phyloP scores from a whole-genome alignment of 345 rosid species.

The Gossypium ekmanianum region DNA sequence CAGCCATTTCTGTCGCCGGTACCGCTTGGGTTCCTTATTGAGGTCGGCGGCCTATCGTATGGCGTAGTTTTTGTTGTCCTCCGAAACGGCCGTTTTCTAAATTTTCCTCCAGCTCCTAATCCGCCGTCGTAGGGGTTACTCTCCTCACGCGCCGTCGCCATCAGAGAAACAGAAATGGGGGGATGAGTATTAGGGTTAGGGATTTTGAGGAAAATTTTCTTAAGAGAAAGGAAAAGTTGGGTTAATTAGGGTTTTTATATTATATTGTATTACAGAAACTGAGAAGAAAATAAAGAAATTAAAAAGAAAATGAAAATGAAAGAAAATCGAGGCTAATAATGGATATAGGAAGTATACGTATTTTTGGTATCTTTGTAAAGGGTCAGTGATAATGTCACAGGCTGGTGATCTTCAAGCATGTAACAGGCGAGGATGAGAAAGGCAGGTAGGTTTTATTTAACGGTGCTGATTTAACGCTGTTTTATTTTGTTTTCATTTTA shows the following conservation, averaged over 20 bases:
- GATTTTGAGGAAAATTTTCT: conserved; percentile 16
- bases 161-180: conserved; percentile 3
- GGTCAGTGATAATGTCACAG: too few species aligned
- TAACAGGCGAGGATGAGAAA: too few species aligned
- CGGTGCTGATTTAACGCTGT: too few species aligned
- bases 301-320: too few species aligned
- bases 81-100: conserved; percentile 55
- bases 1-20: conserved; percentile 45
- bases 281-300: too few species aligned
- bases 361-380: too few species aligned
- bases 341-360: too few species aligned
- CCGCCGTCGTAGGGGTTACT: conserved; percentile 38
- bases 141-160: conserved; percentile 55
- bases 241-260: conserved; percentile 45
- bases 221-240: conserved; percentile 9
- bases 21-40: conserved; percentile 39
- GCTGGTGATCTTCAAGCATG: too few species aligned
- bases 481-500: too few species aligned
- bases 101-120: conserved; percentile 63
- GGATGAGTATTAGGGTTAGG: conserved; percentile 37
- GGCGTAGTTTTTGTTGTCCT: conserved; percentile 53
- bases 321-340: too few species aligned
- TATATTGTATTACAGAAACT: not conserved
- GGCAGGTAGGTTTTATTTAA: too few species aligned
- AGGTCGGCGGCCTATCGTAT: conserved; percentile 62